These are phyloP conservation scores for Pholiota microspora DNA, from an alignment of 768 basidiomycete species.

Conservation along the genomic window DNA sequence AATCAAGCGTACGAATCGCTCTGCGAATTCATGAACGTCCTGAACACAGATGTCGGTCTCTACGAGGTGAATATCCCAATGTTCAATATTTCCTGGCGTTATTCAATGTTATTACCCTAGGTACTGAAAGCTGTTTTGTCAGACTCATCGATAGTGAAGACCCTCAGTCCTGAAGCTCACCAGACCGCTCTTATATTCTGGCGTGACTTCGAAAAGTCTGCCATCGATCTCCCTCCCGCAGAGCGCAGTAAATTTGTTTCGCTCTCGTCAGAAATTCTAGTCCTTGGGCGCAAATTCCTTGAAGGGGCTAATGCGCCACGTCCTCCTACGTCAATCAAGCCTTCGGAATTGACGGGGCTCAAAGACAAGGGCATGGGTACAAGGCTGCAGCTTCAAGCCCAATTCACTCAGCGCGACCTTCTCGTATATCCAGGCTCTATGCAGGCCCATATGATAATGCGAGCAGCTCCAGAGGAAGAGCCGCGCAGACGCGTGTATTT, in stretches of 20 bases:
- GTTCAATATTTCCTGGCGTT: background rate
- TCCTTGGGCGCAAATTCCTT: slow-evolving; percentile 85
- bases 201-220: slow-evolving; percentile 97
- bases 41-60: slow-evolving; percentile 91
- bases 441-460: slow-evolving; percentile 93
- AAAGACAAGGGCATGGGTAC: slow-evolving; percentile 79
- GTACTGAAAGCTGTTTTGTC: slow-evolving; percentile 68
- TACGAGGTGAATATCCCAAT: slow-evolving; percentile 65
- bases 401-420: slow-evolving; percentile 71
- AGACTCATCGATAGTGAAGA: slow-evolving; percentile 63
- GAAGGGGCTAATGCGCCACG: slow-evolving; percentile 61
- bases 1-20: slow-evolving; percentile 88
- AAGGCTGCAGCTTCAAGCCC: slow-evolving; percentile 70
- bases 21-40: slow-evolving; percentile 96
- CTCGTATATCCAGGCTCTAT: slow-evolving; percentile 82
- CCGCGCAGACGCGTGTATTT: slow-evolving; percentile 81
- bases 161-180: slow-evolving; percentile 70
- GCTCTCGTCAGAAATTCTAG: slow-evolving; percentile 84
- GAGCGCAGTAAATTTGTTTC: slow-evolving; percentile 86
- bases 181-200: slow-evolving; percentile 92
- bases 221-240: slow-evolving; percentile 80
- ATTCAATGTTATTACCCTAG: slow-evolving; percentile 33
- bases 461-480: slow-evolving; percentile 81
- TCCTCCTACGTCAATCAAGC: slow-evolving; percentile 65
- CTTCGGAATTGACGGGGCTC: slow-evolving; percentile 67